These are phyloP conservation scores for Centrapalus pauciflorus DNA, from an alignment of 129 eudicot genomes.

Conservation along the genomic window DNA sequence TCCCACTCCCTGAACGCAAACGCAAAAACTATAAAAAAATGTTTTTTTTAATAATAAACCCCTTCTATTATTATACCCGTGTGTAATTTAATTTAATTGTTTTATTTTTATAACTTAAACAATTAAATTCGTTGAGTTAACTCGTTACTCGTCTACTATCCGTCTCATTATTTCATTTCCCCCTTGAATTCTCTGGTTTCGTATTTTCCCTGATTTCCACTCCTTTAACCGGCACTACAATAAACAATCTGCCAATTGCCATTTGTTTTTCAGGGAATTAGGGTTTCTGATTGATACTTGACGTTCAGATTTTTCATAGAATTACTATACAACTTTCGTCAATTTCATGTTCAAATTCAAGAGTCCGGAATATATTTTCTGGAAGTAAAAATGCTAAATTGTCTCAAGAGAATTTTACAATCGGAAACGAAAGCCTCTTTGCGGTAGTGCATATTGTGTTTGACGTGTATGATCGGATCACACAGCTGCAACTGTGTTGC, in stretches of 20 bases:
- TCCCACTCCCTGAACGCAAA: no score
- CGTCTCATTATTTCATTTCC: constrained; percentile 16
- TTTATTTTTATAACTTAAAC: no score
- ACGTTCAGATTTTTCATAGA: constrained; percentile 7
- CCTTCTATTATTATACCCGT: no score
- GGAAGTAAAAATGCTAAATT: neutral
- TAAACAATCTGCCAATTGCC: constrained; percentile 7
- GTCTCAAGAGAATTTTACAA: neutral
- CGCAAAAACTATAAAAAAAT: no score
- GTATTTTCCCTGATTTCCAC: constrained; percentile 17
- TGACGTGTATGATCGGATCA: constrained; percentile 19
- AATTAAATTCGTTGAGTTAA: neutral
- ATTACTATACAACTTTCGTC: constrained; percentile 7
- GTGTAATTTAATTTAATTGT: no score
- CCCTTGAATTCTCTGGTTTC: constrained; percentile 19
- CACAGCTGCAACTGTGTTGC: constrained; percentile 5
- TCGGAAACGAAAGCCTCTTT: constrained; percentile 5
- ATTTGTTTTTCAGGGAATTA: constrained; percentile 17
- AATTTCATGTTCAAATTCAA: neutral
- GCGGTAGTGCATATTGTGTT: neutral
- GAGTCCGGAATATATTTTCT: neutral
- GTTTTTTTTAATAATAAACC: no score
- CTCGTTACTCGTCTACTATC: constrained; percentile 25
- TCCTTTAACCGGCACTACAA: neutral
- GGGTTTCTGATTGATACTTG: constrained; percentile 22